These are phyloP conservation scores for Tolypocladium cylindrosporum DNA, from an alignment of 2,329 filamentous ascomycete genomes.

Conservation along the genomic window DNA sequence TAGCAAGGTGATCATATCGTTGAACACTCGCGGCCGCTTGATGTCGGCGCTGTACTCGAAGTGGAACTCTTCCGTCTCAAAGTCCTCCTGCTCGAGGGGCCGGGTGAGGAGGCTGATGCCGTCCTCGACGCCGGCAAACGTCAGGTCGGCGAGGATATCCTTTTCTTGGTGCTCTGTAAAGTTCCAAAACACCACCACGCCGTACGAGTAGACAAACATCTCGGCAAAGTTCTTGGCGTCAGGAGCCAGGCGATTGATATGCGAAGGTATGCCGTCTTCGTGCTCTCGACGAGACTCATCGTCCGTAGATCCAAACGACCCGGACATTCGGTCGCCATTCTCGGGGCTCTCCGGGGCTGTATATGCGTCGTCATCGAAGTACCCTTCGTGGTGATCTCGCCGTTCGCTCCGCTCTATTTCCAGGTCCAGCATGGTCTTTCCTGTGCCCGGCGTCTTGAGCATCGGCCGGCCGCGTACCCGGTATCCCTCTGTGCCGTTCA, in stretches of 20 bases:
- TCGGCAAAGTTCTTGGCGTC: slow-evolving; percentile 77
- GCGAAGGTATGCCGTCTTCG: slow-evolving; percentile 33
- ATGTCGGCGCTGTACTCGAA: slow-evolving; percentile 91
- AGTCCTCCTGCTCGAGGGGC: slow-evolving; percentile 78
- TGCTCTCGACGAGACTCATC: slow-evolving; percentile 19
- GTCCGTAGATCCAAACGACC: slow-evolving; percentile 19
- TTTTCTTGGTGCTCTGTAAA: slow-evolving; percentile 95
- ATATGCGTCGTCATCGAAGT: slow-evolving; percentile 67
- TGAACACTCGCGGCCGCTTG: slow-evolving; percentile 84
- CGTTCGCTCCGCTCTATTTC: slow-evolving; percentile 92
- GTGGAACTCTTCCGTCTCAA: slow-evolving; percentile 96
- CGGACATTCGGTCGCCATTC: slow-evolving; percentile 14
- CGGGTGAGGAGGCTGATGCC: slow-evolving; percentile 61
- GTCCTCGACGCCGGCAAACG: slow-evolving; percentile 66
- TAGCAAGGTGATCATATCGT: slow-evolving; percentile 97
- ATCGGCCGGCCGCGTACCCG: slow-evolving; percentile 83
- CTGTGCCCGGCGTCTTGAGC: slow-evolving; percentile 78
- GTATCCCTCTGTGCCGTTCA: slow-evolving; percentile 80
- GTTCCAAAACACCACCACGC: slow-evolving; percentile 98
- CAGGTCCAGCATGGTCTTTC: slow-evolving; percentile 84
- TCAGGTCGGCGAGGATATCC: slow-evolving; percentile 87
- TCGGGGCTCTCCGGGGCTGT: slow-evolving; percentile 20
- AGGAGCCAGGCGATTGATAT: slow-evolving; percentile 51
- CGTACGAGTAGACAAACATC: slow-evolving; percentile 95
- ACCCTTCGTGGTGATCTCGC: slow-evolving; percentile 83